Conservation (phyloP, 257 asterid species). For the Gentiana macrophylla region DNA sequence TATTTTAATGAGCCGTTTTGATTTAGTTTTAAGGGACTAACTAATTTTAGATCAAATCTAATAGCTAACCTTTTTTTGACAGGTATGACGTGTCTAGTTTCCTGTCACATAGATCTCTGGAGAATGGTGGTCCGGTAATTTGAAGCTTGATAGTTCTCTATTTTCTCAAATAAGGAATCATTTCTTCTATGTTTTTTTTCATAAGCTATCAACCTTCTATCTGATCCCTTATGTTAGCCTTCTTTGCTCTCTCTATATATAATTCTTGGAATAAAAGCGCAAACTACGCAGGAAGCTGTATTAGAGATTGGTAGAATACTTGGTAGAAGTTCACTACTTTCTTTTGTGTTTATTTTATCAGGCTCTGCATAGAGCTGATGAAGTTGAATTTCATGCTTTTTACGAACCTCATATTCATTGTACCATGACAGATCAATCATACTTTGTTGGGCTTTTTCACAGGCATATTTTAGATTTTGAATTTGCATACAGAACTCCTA, state of each 20-base stretch:
- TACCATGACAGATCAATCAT: too few relatives aligned
- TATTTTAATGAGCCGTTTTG: slow-evolving; percentile 5
- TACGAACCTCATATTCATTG: too few relatives aligned
- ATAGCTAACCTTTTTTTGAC: slow-evolving; percentile 4
- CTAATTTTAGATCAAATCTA: background rate
- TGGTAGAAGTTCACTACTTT: background rate
- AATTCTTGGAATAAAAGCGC: background rate
- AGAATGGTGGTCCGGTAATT: slow-evolving; percentile 75
- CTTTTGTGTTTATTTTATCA: too few relatives aligned
- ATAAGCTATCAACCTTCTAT: background rate
- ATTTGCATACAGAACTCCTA: background rate
- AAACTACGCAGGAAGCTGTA: too few relatives aligned
- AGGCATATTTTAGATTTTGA: background rate
- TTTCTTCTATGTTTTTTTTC: background rate
- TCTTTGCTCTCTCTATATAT: background rate
- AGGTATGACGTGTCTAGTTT: slow-evolving; percentile 83
- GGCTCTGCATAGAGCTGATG: too few relatives aligned
- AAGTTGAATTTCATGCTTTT: too few relatives aligned
- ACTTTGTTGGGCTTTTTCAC: too few relatives aligned
- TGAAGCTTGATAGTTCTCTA: slow-evolving; percentile 18
- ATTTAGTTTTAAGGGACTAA: background rate
- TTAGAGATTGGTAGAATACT: background rate
- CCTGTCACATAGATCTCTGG: slow-evolving; percentile 60
- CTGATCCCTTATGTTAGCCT: background rate
- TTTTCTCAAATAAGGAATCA: slow-evolving; percentile 9